Evolutionary conservation across 257 asterid species (phyloP), one percentile per base, ranked within the genome.

Genomic region (Nicotiana paniculata): DNA sequence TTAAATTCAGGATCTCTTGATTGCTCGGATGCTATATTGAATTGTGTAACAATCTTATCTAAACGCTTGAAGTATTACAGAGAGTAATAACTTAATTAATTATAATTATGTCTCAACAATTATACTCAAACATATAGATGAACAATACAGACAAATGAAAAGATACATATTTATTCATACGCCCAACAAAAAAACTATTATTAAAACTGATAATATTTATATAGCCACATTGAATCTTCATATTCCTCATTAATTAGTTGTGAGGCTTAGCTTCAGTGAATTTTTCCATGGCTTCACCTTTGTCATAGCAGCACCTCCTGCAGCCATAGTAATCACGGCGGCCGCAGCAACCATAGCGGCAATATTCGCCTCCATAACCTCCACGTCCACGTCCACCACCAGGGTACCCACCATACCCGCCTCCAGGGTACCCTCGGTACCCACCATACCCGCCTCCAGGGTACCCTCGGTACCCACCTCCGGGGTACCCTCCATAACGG

Each of bases 231-330:
- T 51, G 55, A 51, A 9, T 51, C 55, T n/a, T 43, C 59, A 32
- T 57, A 33, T 3, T 18, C 17, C 16, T 32, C 15, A 59, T 24
- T 4, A n/a, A 37, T 58, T 54, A 84, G 66, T 53, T 85, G 33
- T 57, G 78, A 0, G 85, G 82, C 59, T 77, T 53, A 28, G 74
- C 18, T 84, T 81, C 35, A 13, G 80, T 75, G 63, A 68, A 65
- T 6, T 57, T 66, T 18, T 82, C 81, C 65, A 82, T 70, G 26
- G 78, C 61, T 33, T 86, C 72, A 59, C 83, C 81, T 21, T 82
- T 37, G 74, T 81, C 79, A 0, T 81, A 70, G 64, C 87, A 86
- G 66, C 89, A 86, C 77, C 83, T 77, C 0, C 13, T 11, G 32
- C 86, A 72, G 2, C 82, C 81, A 48, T 62, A 62, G 57, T 59